phyloP scores from a whole-genome alignment of 2,329 filamentous ascomycete species.

The Trichocomaceae sp. region DNA sequence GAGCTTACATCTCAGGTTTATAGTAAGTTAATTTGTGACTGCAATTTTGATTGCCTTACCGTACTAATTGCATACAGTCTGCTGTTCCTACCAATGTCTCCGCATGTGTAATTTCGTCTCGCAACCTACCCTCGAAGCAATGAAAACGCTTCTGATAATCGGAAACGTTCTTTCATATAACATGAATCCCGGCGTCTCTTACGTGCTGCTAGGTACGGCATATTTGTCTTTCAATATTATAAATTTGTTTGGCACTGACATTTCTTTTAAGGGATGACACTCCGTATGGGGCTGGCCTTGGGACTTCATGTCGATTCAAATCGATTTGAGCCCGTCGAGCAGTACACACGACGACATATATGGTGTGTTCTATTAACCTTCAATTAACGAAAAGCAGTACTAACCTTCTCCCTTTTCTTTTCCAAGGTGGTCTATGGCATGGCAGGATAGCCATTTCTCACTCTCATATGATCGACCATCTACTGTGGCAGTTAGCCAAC shows the following conservation, averaged over 20 bases:
- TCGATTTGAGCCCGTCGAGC: constrained; percentile 45
- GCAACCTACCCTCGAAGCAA: constrained; percentile 54
- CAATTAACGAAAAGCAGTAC: background rate
- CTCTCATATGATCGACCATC: constrained; percentile 57
- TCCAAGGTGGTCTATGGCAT: constrained; percentile 54
- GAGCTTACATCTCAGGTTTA: constrained; percentile 60
- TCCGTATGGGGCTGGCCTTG: constrained; percentile 54
- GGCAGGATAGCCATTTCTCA: constrained; percentile 59
- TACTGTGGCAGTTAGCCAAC: constrained; percentile 48
- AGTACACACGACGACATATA: constrained; percentile 39
- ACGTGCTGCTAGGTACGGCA: constrained; percentile 49
- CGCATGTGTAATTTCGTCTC: constrained; percentile 60
- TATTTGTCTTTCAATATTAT: background rate
- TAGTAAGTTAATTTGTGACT: constrained; percentile 31
- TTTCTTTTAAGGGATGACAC: constrained; percentile 44
- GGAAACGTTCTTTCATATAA: constrained; percentile 57
- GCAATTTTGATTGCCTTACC: background rate
- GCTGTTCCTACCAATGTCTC: constrained; percentile 59
- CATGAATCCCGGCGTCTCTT: constrained; percentile 59
- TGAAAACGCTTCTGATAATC: constrained; percentile 56
- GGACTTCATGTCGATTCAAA: constrained; percentile 55
- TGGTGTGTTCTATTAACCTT: constrained; percentile 29
- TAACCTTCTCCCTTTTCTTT: background rate
- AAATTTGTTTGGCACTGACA: background rate
- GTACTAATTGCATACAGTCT: constrained; percentile 41